Evolutionary conservation across 2,329 filamentous ascomycete species (phyloP), one percentile per base, ranked within the genome.

Genomic region (Colletotrichum noveboracense): DNA sequence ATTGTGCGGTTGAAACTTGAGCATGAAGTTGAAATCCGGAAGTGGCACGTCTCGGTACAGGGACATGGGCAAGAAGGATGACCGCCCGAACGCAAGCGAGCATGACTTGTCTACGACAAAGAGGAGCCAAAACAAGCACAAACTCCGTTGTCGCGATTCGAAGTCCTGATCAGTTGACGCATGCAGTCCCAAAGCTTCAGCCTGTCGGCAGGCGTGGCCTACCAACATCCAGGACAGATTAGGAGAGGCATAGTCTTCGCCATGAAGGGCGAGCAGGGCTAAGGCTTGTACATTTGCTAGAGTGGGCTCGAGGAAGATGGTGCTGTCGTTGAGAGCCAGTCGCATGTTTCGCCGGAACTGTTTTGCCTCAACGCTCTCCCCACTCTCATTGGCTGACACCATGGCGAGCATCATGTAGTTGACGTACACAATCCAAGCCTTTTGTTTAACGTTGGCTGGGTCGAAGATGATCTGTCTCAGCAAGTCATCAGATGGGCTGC

Each of bases 341-440:
- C 26, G 70, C 70, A 72, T 30, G 16, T 72, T 72, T n/a, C 55
- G 64, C 7, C 64, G 62, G 13, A 72, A 72, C 4, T 48, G 66
- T 6, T 26, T 21, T 7, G 52, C 26, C 14, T 61, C 21, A 5
- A 26, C 7, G 7, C 6, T 56, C 12, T 68, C 26, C 12, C 14
- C n/a, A 4, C 14, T 24, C 26, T 61, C 21, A 12, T 36, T 55
- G 3, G 70, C 36, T 1, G 64, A 72, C 1, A 67, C 52, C 10
- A 68, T 34, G 18, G 64, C 64, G 4, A 72, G 65, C 64, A 72
- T 68, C 8, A 68, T 68, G 64, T 72, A 72, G 52, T 72, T 72
- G 14, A 68, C 30, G 36, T 30, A 72, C 3, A 68, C 52, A 9
- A 68, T 14, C 70, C 64, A 72, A 5, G 70, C 70, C 10, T 68